Percentiles rank a stretch among this genome's conserved stretches.
phyloP scores from a whole-genome alignment of 306 rosid species.

The Lathyrus oleraceus region DNA sequence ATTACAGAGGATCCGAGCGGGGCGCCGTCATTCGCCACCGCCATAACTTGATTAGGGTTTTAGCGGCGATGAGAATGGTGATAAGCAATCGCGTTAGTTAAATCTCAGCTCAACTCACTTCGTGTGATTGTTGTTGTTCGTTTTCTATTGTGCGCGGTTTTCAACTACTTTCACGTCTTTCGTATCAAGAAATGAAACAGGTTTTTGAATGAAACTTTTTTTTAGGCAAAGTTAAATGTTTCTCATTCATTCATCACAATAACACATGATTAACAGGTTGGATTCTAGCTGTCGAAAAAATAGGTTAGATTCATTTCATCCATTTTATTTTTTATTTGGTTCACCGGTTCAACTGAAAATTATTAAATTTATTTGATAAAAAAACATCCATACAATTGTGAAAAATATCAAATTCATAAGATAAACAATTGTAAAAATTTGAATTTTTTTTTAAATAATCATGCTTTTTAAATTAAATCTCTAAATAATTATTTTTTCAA shows the following conservation, averaged over 20 bases:
- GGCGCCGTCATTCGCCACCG: slow-evolving; percentile 66
- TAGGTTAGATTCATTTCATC: background rate
- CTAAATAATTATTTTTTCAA: no score
- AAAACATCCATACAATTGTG: background rate
- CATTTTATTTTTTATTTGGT: background rate
- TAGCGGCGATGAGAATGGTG: background rate
- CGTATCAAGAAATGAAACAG: background rate
- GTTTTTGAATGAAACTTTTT: no score
- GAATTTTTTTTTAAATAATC: no score
- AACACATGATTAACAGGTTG: background rate
- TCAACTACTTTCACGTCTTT: background rate
- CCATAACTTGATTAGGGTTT: slow-evolving; percentile 32
- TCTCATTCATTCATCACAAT: background rate
- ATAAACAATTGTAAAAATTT: no score
- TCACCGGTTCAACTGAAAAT: background rate
- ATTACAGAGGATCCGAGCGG: slow-evolving; percentile 80
- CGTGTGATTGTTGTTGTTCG: no score
- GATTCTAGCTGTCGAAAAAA: background rate
- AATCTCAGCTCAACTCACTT: background rate
- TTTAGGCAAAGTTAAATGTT: background rate
- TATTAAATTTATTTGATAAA: background rate
- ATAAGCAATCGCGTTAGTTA: background rate
- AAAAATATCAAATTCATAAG: no score
- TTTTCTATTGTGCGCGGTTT: no score
- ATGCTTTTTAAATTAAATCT: no score